These are phyloP conservation scores for Noccaea bulbosa DNA, from an alignment of 345 rosid species.

Conservation along the genomic window DNA sequence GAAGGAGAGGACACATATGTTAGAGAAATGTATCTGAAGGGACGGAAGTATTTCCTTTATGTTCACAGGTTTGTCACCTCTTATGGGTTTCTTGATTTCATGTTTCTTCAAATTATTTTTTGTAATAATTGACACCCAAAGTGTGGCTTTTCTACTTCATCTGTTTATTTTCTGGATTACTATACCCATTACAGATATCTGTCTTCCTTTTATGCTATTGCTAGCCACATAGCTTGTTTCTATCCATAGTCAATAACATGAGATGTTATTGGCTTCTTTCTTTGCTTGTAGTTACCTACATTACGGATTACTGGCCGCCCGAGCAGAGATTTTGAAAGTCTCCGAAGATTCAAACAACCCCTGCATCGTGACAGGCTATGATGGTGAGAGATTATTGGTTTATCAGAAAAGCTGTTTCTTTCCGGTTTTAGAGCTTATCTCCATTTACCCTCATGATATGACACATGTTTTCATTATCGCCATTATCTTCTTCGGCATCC, in stretches of 20 bases:
- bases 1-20: slow-evolving; percentile 83
- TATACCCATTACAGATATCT: neutral
- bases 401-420: neutral
- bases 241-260: neutral
- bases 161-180: neutral
- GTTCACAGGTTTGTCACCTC: slow-evolving; percentile 76
- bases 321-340: slow-evolving; percentile 83
- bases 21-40: slow-evolving; percentile 78
- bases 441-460: neutral
- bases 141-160: neutral
- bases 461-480: slow-evolving; percentile 7
- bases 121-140: neutral
- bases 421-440: slow-evolving; percentile 7
- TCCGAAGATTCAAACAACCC: slow-evolving; percentile 75
- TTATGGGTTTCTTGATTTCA: slow-evolving; percentile 4
- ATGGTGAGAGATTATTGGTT: slow-evolving; percentile 56
- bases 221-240: neutral
- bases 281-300: slow-evolving; percentile 74
- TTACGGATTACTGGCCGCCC: slow-evolving; percentile 94
- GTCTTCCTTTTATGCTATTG: slow-evolving; percentile 13
- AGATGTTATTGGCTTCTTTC: slow-evolving; percentile 23
- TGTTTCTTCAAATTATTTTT: slow-evolving; percentile 11
- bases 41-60: slow-evolving; percentile 78
- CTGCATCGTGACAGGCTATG: slow-evolving; percentile 77
- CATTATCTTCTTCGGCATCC: slow-evolving; percentile 1